These are phyloP conservation scores for Lophiotrema nucula DNA, from an alignment of 495 filamentous ascomycete species.

Conservation along the genomic window DNA sequence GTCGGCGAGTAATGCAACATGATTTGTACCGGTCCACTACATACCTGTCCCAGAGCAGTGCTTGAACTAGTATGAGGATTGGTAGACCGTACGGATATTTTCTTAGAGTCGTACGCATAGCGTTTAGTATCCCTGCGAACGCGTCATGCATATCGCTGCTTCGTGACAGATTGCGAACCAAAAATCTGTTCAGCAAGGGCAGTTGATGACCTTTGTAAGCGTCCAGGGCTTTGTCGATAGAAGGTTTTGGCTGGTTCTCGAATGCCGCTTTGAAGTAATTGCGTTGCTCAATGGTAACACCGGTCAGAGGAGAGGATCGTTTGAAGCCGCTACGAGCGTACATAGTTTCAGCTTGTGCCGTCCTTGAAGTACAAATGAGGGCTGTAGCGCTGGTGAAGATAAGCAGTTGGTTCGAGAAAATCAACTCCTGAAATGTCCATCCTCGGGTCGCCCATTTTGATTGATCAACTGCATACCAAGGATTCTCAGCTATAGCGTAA, in stretches of 20 bases:
- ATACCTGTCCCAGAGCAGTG: not conserved
- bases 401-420: not conserved
- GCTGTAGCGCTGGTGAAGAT: too few relatives aligned
- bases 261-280: too few relatives aligned
- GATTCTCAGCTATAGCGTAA: not conserved
- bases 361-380: too few relatives aligned
- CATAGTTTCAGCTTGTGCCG: too few relatives aligned
- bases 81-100: not conserved
- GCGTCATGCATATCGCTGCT: not conserved
- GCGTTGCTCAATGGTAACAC: too few relatives aligned
- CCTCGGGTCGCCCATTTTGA: not conserved
- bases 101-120: not conserved
- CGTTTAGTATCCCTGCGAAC: not conserved
- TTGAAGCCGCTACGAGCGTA: too few relatives aligned
- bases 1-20: too few relatives aligned
- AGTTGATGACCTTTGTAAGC: not conserved
- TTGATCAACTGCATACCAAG: not conserved
- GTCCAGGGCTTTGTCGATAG: too few relatives aligned
- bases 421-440: not conserved
- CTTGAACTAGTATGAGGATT: not conserved
- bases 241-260: too few relatives aligned
- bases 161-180: not conserved
- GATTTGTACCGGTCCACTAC: too few relatives aligned
- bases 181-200: not conserved
- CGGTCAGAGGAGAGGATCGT: too few relatives aligned